Percentiles rank a stretch among this genome's conserved stretches.
Evolutionary conservation across 768 basidiomycete genomes (phyloP).

Genomic region (Lactarius akahatsu): DNA sequence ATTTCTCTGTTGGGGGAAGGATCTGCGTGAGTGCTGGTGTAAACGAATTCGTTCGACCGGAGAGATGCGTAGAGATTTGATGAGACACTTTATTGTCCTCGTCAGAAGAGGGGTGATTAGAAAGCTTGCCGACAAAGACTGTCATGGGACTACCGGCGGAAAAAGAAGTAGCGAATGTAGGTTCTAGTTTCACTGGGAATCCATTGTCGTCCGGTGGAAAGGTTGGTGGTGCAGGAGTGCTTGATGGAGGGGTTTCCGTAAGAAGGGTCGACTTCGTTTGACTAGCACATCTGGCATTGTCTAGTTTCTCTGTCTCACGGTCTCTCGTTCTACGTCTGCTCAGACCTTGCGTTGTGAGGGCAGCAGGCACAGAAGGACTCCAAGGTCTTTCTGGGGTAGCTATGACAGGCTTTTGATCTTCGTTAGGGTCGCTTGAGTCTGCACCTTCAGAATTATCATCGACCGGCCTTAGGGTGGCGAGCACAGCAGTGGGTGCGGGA

Average conservation of each 20-base stretch:
- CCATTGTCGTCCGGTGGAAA: background rate
- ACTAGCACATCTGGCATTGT: background rate
- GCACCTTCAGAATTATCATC: slow-evolving; percentile 20
- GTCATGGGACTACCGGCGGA: slow-evolving; percentile 52
- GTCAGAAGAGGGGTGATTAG: slow-evolving; percentile 21
- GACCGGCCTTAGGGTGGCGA: background rate
- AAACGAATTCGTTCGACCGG: background rate
- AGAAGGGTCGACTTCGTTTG: slow-evolving; percentile 3
- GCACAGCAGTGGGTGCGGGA: slow-evolving; percentile 7
- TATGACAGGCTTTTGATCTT: slow-evolving; percentile 4
- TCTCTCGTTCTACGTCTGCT: slow-evolving; percentile 15
- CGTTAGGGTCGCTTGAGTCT: slow-evolving; percentile 4
- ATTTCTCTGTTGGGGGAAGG: background rate
- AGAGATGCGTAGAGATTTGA: background rate
- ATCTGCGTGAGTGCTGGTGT: background rate
- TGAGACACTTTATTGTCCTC: slow-evolving; percentile 15
- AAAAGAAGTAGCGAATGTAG: slow-evolving; percentile 39
- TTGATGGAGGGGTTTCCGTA: slow-evolving; percentile 5
- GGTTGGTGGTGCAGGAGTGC: slow-evolving; percentile 22
- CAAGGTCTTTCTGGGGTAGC: slow-evolving; percentile 22
- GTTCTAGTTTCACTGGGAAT: background rate
- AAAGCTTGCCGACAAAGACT: slow-evolving; percentile 41
- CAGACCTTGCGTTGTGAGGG: slow-evolving; percentile 14
- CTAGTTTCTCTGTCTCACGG: slow-evolving; percentile 4
- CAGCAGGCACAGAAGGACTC: slow-evolving; percentile 28